Base-by-base conservation (phyloP, 202 grass and related monocot genomes). In the Zizania palustris region DNA sequence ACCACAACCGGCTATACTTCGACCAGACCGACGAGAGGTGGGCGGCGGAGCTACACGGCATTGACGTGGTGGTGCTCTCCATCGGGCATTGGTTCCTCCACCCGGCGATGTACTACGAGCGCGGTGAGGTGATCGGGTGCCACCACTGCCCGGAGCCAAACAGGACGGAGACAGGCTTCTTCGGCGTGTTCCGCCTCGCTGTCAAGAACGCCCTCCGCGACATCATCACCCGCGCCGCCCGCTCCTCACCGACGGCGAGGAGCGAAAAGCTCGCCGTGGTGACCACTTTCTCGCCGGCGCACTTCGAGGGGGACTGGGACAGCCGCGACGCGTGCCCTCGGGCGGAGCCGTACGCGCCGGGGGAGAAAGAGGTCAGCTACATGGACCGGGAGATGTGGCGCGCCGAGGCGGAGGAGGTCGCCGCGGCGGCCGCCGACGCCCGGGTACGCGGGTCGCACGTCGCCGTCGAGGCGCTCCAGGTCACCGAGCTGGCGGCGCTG, bases 291-390 rank as follows among this genome's bases (percentile, higher is more conserved):
- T 90, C 95, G 69, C 95, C 91, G 16, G 94, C 89, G 80, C 89
- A 97, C 69, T 97, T 97, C 68, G 80, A 86, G 63, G 94, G 94
- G 53, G 85, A 97, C 5, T 97, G 95, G 91, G 91, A 94, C 77
- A 88, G 78, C 62, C 89, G 85, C 6, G 81, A 72, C 40, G 74
- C 95, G 60, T 94, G 95, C 82, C 70, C 77, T n/a, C 88, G 79
- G 44, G 84, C 79, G 34, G 62, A 86, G 74, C 95, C 91, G 45
- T 94, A 81, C 85, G 63, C 44, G 48, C 71, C 77, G 59, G 89
- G 89, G 20, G 83, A 92, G 89, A 89, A 82, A 50, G 87, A 85
- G 84, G 74, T 85, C 83, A 50, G 66, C 35, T 98, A 92, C 85
- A 90, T 88, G 91, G 83, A 98, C 72, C 40, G 34, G 4, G 82